Conservation (phyloP, 1,139 yeast genomes). For the Pneumocystis murina region DNA sequence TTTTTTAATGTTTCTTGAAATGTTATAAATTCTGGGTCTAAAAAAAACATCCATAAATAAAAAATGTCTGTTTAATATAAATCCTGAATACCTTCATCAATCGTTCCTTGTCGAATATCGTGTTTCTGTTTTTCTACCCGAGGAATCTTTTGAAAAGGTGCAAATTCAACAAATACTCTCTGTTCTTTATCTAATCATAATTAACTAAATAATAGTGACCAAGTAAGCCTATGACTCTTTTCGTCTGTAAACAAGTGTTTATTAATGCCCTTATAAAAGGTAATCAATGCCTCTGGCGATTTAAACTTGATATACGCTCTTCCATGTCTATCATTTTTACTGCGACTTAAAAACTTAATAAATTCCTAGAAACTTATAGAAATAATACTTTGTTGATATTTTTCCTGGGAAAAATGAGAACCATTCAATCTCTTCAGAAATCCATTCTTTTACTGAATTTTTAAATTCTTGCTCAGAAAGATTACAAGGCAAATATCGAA, state of each 20-base stretch:
- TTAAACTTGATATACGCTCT: constrained; percentile 16
- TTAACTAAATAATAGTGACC: background rate
- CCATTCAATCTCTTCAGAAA: constrained; percentile 12
- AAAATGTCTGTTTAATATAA: background rate
- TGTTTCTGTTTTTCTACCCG: background rate
- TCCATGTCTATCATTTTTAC: constrained; percentile 10
- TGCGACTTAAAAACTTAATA: constrained; percentile 3
- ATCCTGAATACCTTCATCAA: constrained; percentile 8
- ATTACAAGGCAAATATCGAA: constrained; percentile 14
- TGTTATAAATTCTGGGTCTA: constrained; percentile 14
- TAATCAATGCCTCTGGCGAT: constrained; percentile 7
- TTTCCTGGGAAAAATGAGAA: constrained; percentile 14
- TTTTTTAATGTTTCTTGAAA: constrained; percentile 11
- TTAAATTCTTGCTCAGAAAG: constrained; percentile 11
- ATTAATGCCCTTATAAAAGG: constrained; percentile 13
- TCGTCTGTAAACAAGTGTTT: constrained; percentile 10
- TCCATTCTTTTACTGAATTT: constrained; percentile 7
- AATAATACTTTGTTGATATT: constrained; percentile 4
- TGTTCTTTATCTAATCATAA: constrained; percentile 5
- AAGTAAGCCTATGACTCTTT: background rate
- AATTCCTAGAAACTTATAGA: background rate
- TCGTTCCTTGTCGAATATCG: constrained; percentile 13
- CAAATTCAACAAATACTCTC: constrained; percentile 14
- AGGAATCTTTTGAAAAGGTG: constrained; percentile 15
- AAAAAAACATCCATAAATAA: background rate